Conservation (phyloP, 768 basidiomycete species). For the Leccinum broughii region DNA sequence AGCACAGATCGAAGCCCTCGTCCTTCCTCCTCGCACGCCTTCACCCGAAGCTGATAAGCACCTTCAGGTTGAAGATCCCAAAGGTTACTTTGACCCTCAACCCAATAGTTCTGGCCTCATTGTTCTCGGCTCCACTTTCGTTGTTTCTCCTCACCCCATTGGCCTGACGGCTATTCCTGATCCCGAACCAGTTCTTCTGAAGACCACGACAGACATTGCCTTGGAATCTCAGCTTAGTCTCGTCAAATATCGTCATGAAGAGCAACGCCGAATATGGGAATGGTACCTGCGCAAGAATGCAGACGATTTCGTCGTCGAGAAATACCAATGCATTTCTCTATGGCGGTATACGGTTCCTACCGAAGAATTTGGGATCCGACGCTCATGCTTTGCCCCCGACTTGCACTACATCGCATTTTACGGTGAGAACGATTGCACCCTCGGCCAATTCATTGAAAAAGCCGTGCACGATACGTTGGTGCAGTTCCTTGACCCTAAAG, state of each 20-base stretch:
- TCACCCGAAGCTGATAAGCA: slow-evolving; percentile 32
- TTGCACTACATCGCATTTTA: slow-evolving; percentile 84
- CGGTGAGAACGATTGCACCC: slow-evolving; percentile 87
- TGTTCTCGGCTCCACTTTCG: slow-evolving; percentile 31
- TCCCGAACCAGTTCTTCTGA: slow-evolving; percentile 46
- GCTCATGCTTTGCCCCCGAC: slow-evolving; percentile 75
- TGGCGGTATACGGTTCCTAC: slow-evolving; percentile 80
- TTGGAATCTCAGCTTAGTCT: slow-evolving; percentile 71
- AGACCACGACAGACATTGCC: slow-evolving; percentile 66
- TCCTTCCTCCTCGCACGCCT: slow-evolving; percentile 43
- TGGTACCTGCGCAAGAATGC: slow-evolving; percentile 89
- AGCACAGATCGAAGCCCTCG: slow-evolving; percentile 63
- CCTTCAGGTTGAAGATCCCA: slow-evolving; percentile 32
- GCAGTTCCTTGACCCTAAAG: slow-evolving; percentile 71
- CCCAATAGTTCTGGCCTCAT: slow-evolving; percentile 31
- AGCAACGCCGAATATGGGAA: slow-evolving; percentile 90
- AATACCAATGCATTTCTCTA: slow-evolving; percentile 86
- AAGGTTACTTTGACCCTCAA: slow-evolving; percentile 47
- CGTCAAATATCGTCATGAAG: slow-evolving; percentile 79
- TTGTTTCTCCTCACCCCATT: slow-evolving; percentile 34
- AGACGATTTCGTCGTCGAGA: slow-evolving; percentile 87
- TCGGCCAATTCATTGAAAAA: slow-evolving; percentile 91
- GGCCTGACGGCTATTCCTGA: slow-evolving; percentile 33
- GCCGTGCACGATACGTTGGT: slow-evolving; percentile 66
- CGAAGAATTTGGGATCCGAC: slow-evolving; percentile 62